phyloP scores from a whole-genome alignment of 2,329 filamentous ascomycete genomes.

The Chrysoporthe austroafricana region DNA sequence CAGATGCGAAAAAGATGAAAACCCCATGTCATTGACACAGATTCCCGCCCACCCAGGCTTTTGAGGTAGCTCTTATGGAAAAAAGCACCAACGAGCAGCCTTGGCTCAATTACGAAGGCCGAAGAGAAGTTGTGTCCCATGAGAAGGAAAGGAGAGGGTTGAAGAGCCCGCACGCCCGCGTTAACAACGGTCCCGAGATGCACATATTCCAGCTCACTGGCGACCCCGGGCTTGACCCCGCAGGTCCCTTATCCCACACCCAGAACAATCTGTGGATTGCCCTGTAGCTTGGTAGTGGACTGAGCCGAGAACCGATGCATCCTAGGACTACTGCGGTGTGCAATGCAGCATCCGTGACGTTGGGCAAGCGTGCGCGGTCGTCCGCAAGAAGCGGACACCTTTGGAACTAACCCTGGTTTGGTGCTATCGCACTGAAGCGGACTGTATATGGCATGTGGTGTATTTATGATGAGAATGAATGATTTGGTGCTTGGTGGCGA shows the following conservation, averaged over 20 bases:
- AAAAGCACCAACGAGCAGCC: conserved; percentile 14
- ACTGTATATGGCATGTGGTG: conserved; percentile 29
- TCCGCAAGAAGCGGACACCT: conserved; percentile 22
- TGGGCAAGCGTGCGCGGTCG: conserved; percentile 23
- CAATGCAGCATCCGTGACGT: conserved; percentile 19
- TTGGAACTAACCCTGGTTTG: conserved; percentile 18
- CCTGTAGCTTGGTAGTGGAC: conserved; percentile 20
- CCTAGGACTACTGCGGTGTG: conserved; percentile 18
- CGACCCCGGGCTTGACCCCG: conserved; percentile 20
- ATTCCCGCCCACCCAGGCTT: conserved; percentile 23
- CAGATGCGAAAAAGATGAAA: conserved; percentile 1
- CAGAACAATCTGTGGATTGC: conserved; percentile 8
- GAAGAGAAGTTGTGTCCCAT: not conserved
- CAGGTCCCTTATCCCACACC: conserved; percentile 20
- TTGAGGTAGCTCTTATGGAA: not conserved
- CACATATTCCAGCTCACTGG: conserved; percentile 16
- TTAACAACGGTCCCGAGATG: conserved; percentile 17
- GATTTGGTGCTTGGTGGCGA: not conserved
- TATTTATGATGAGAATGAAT: not conserved
- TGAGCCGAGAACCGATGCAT: conserved; percentile 9
- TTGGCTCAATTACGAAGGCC: conserved; percentile 11
- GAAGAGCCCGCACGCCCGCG: conserved; percentile 17
- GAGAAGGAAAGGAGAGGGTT: not conserved
- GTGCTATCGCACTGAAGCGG: not conserved
- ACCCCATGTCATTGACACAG: conserved; percentile 13